phyloP scores from a whole-genome alignment of 2,329 filamentous ascomycete genomes.

The Cryoendolithus antarcticus region DNA sequence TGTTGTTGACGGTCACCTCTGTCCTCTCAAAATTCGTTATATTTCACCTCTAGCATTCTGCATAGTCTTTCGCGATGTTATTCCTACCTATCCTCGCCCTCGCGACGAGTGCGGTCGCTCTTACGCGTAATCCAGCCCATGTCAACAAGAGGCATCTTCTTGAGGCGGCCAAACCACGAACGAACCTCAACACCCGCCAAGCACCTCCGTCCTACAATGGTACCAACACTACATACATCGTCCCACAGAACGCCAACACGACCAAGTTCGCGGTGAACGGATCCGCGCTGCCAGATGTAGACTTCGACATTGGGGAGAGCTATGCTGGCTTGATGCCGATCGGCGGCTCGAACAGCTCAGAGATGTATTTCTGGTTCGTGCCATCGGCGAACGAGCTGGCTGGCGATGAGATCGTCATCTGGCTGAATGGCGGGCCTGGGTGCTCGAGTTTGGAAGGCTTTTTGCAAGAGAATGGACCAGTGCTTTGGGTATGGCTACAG shows the following conservation, averaged over 20 bases:
- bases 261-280: slow-evolving; percentile 29
- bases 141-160: slow-evolving; percentile 12
- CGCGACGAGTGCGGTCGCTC: slow-evolving; percentile 5
- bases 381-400: slow-evolving; percentile 30
- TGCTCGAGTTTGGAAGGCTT: slow-evolving; percentile 35
- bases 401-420: slow-evolving; percentile 30
- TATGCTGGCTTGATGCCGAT: slow-evolving; percentile 23
- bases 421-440: slow-evolving; percentile 32
- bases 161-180: slow-evolving; percentile 2
- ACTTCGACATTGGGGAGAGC: slow-evolving; percentile 24
- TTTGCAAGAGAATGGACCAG: slow-evolving; percentile 34
- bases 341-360: slow-evolving; percentile 15
- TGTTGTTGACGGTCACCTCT: no score
- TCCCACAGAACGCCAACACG: slow-evolving; percentile 32
- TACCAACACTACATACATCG: slow-evolving; percentile 16
- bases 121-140: slow-evolving; percentile 13
- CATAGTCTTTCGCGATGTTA: no score
- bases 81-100: slow-evolving; percentile 4
- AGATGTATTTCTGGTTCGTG: slow-evolving; percentile 41
- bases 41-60: no score
- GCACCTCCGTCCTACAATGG: slow-evolving; percentile 8
- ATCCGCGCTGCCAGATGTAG: slow-evolving; percentile 20
- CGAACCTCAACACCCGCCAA: slow-evolving; percentile 1
- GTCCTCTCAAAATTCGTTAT: no score
- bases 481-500: no score